These are phyloP conservation scores for Coemansia sp. DNA, from an alignment of 192 early-diverging fungal species.

Conservation along the genomic window DNA sequence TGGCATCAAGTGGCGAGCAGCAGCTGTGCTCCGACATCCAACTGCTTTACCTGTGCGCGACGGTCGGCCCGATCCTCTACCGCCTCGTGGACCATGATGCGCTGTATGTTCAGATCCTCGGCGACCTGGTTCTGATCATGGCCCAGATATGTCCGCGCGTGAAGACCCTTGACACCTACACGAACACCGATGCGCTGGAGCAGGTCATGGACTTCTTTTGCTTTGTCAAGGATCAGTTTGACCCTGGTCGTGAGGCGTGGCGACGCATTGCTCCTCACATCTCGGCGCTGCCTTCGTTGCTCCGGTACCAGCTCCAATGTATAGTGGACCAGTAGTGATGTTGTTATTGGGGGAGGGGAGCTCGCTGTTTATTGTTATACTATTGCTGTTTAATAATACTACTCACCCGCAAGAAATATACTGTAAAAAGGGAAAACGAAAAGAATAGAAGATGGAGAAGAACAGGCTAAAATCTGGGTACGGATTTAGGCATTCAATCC, in stretches of 20 bases:
- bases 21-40: conserved; percentile 66
- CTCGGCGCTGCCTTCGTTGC: conserved; percentile 34
- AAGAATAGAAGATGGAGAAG: neutral
- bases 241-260: conserved; percentile 45
- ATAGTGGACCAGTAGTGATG: conserved; percentile 40
- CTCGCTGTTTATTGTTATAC: neutral
- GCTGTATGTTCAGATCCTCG: conserved; percentile 45
- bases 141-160: conserved; percentile 45
- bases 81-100: conserved; percentile 59
- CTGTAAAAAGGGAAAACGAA: neutral
- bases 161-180: conserved; percentile 14
- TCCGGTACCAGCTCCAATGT: conserved; percentile 48
- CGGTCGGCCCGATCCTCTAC: conserved; percentile 72
- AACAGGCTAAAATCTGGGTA: neutral
- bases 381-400: neutral
- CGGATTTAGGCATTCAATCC: neutral
- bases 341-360: neutral
- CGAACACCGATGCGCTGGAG: conserved; percentile 49
- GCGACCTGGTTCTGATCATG: conserved; percentile 42
- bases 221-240: conserved; percentile 55
- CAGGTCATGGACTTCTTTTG: conserved; percentile 57
- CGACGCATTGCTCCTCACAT: conserved; percentile 48
- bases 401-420: too few species aligned
- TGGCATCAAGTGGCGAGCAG: conserved; percentile 36
- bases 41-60: conserved; percentile 68